phyloP scores from a whole-genome alignment of 2,329 filamentous ascomycete genomes.

The Sporothrix sp. region DNA sequence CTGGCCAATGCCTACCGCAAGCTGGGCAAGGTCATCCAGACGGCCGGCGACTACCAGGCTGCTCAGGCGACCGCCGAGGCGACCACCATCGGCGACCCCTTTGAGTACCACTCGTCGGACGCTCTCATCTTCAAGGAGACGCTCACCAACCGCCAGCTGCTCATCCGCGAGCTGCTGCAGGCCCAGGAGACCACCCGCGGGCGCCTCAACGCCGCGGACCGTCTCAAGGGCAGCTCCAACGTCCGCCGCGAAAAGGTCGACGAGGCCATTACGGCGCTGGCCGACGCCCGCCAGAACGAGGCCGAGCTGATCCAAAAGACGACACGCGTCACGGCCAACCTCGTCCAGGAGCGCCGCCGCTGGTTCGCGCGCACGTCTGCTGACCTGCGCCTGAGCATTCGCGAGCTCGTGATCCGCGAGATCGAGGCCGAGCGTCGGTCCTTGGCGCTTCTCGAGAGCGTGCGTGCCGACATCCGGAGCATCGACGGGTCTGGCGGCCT shows the following conservation, averaged over 20 bases:
- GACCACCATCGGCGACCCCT: constrained; percentile 83
- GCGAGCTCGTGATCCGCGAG: constrained; percentile 87
- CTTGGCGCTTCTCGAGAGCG: constrained; percentile 83
- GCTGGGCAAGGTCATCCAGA: constrained; percentile 86
- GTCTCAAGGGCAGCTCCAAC: constrained; percentile 75
- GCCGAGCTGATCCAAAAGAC: constrained; percentile 76
- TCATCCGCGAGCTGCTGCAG: constrained; percentile 85
- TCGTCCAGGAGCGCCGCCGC: constrained; percentile 76
- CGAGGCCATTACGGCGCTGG: constrained; percentile 83
- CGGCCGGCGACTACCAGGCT: constrained; percentile 88
- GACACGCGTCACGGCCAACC: constrained; percentile 76
- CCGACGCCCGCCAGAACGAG: constrained; percentile 78
- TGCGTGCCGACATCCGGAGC: constrained; percentile 82
- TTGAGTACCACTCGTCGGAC: constrained; percentile 91
- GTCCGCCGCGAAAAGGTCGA: constrained; percentile 94
- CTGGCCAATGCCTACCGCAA: constrained; percentile 88
- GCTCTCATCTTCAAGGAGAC: constrained; percentile 98
- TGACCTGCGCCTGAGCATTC: constrained; percentile 74
- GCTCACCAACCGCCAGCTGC: constrained; percentile 91
- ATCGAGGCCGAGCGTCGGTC: constrained; percentile 93
- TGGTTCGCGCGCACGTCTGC: constrained; percentile 82
- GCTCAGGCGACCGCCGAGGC: constrained; percentile 95
- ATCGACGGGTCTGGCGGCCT: constrained; percentile 89
- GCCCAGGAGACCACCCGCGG: constrained; percentile 77
- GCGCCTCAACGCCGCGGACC: constrained; percentile 77